Evolutionary conservation across 805 yeast genomes (phyloP), one percentile per base, ranked within the genome.

Genomic region (Saccharomycopsis oosterbeekiorum): DNA sequence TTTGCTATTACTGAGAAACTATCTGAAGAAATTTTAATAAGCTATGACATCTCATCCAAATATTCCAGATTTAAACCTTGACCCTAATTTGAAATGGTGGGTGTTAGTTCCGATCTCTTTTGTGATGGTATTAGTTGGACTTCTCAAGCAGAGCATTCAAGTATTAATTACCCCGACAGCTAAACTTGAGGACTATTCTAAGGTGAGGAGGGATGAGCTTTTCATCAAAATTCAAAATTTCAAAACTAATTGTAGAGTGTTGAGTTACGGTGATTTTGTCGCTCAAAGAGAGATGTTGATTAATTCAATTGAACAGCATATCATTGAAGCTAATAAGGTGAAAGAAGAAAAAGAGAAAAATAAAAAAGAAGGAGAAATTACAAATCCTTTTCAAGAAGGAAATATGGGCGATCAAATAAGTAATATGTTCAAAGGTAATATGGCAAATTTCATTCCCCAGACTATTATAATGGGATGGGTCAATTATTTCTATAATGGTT

Each of bases 391-490:
- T 56, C 73, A 83, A 1, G 96, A 89, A 67, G 86, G 96, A 2
- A 76, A 78, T 56, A 78, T 86, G 34, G 79, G 85, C 64, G 97
- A 91, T 60, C 82, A 85, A 24, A 75, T 94, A 78, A 78, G 85
- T 77, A 80, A 79, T 56, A 85, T 89, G 85, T 81, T 91, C 62
- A 90, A 90, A 70, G 85, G 86, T 9, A 92, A 90, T 70, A 75
- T 90, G 65, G 85, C 92, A 69, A 89, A 84, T 73, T 89, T 85
- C 70, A 81, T 91, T 19, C 97, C 98, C 1, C 98, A 94, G 74
- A 89, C 97, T 0, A 72, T 92, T 47, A 87, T 92, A 65, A 92
- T 94, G 97, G 90, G 91, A 69, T 94, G 97, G 97, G 93, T 93
- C 64, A 89, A 89, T 69, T 88, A 84, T 68, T 92, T 93, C 75